A percentile compares a stretch with the other conserved stretches of the same genome.
phyloP scores from a whole-genome alignment of 176 grass and related monocot species.

The Cenchrus purpureus region DNA sequence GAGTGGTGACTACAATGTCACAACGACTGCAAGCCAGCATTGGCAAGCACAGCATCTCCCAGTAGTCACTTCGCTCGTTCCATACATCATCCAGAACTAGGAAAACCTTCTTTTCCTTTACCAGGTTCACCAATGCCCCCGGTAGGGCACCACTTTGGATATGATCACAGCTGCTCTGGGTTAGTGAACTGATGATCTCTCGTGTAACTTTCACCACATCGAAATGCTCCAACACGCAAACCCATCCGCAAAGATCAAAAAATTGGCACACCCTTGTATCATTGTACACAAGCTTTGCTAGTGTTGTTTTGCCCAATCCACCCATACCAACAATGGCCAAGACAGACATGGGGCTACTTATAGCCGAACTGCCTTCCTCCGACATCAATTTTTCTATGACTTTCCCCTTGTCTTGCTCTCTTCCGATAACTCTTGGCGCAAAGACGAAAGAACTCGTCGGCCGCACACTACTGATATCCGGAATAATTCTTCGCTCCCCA shows the following conservation, averaged over 20 bases:
- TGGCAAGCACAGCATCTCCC: conserved; percentile 33
- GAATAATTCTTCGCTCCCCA: not conserved
- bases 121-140: not conserved
- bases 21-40: conserved; percentile 5
- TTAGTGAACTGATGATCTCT: conserved; percentile 1
- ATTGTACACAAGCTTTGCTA: conserved; percentile 31
- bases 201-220: conserved; percentile 20
- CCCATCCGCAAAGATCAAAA: conserved; percentile 31
- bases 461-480: not conserved
- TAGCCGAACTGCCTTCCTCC: not conserved
- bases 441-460: conserved; percentile 30
- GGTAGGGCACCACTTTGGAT: not conserved
- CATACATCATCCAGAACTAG: conserved; percentile 54
- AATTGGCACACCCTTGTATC: not conserved
- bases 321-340: conserved; percentile 37
- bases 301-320: conserved; percentile 32
- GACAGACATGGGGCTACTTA: not conserved
- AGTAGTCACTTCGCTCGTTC: conserved; percentile 40
- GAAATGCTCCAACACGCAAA: conserved; percentile 37
- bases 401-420: not conserved
- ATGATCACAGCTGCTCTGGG: not conserved
- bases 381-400: not conserved
- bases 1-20: conserved; percentile 43
- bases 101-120: conserved; percentile 9
- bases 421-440: not conserved